Evolutionary conservation across 495 filamentous ascomycete species (phyloP), one percentile per base, ranked within the genome.

Genomic region (Penicillium ucsense): DNA sequence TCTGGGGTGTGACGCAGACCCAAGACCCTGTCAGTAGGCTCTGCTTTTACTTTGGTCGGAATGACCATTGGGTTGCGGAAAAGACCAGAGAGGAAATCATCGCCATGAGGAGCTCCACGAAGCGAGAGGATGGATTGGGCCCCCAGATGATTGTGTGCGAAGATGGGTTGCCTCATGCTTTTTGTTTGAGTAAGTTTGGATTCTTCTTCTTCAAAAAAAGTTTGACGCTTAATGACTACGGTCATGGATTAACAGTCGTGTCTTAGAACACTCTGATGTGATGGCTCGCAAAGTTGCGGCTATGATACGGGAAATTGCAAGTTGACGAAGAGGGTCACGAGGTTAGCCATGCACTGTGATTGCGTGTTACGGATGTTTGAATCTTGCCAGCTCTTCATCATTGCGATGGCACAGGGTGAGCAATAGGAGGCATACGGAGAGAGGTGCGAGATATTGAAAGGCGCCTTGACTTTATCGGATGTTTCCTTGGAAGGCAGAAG

Each of bases 21-120:
- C 61, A 67, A n/a, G 69, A 72, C 31, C 60, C 66, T 3, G 49
- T 74, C 0, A 69, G 77, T 4, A 80, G 78, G 44, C 68, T 95
- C 43, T 78, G 82, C 38, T 89, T 95, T 62, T 89, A 86, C 49
- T 96, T 90, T 66, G 89, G 79, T 3, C 57, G 79, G 34, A 62
- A 73, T 53, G 90, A 96, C 54, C 76, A 84, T 56, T 95, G 90
- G 90, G 87, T 96, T 28, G 84, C 84, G 1, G 70, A 86, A 45
- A 66, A 76, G 61, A 83, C 83, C 35, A 68, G 91, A 33, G 85
- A 94, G 57, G 79, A 76, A 43, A 78, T 95, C 46, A 83, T 95
- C 52, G 70, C 65, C 28, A 39, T 72, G 3, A 60, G 83, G 10
- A 75, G 66, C 27, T 45, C 11, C 33, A 33, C 27, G 41, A 3